Evolutionary conservation across 768 basidiomycete species (phyloP).

Genomic region (Boletus tylopilopsis): DNA sequence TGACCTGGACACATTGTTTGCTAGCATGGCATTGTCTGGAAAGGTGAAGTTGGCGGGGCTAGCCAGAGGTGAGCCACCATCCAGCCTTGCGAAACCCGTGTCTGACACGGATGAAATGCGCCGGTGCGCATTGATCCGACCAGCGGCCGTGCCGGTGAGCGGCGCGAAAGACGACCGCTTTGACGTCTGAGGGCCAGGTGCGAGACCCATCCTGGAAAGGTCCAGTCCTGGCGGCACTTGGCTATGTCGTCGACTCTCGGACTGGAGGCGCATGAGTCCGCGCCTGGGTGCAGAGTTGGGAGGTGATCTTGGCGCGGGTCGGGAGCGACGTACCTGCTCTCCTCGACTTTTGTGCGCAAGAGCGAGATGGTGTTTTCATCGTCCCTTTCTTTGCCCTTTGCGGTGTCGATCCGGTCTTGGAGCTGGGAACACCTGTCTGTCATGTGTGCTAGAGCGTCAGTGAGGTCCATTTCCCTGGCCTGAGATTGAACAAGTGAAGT

Average conservation of each 20-base stretch:
- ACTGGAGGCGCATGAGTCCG: conserved; percentile 83
- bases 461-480: conserved; percentile 53
- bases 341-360: conserved; percentile 80
- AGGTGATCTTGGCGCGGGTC: background rate
- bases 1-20: conserved; percentile 29
- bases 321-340: conserved; percentile 60
- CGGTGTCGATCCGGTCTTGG: conserved; percentile 53
- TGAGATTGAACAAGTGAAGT: conserved; percentile 47
- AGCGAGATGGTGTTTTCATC: conserved; percentile 75
- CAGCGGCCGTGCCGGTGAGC: conserved; percentile 51
- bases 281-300: conserved; percentile 43
- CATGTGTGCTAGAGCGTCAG: conserved; percentile 61
- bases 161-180: conserved; percentile 79
- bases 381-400: conserved; percentile 54
- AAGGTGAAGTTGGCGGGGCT: conserved; percentile 35
- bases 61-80: conserved; percentile 30
- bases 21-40: conserved; percentile 27
- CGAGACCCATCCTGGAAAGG: conserved; percentile 46
- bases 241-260: conserved; percentile 67
- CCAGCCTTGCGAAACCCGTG: conserved; percentile 38
- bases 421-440: conserved; percentile 59
- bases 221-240: conserved; percentile 50
- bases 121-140: conserved; percentile 51
- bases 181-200: conserved; percentile 46
- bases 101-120: conserved; percentile 77